A percentile compares a stretch with the other conserved stretches of the same genome.
These are phyloP conservation scores for Neoboletus subvelutipes DNA, from an alignment of 768 basidiomycete species.

Conservation along the genomic window DNA sequence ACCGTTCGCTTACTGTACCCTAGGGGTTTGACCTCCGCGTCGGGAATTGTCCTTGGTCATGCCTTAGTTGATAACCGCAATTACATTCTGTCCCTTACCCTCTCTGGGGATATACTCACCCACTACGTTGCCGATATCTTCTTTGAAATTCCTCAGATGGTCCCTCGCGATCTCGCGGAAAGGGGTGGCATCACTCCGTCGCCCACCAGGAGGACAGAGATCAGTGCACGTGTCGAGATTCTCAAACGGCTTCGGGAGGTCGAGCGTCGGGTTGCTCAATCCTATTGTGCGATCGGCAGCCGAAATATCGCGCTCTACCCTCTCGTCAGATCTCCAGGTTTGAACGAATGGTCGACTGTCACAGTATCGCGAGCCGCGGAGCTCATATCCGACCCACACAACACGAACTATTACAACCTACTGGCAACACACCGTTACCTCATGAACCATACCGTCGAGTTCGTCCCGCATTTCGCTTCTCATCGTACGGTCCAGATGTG, in stretches of 20 bases:
- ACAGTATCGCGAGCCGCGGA: constrained; percentile 54
- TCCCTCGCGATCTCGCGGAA: constrained; percentile 42
- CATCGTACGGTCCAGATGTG: constrained; percentile 55
- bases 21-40: constrained; percentile 22
- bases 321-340: constrained; percentile 42
- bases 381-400: constrained; percentile 36
- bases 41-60: constrained; percentile 31
- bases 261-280: constrained; percentile 46
- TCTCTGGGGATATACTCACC: constrained; percentile 51
- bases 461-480: constrained; percentile 44
- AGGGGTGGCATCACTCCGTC: constrained; percentile 45
- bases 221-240: constrained; percentile 62
- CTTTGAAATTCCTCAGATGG: constrained; percentile 60
- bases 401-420: constrained; percentile 35
- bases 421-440: constrained; percentile 63
- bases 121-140: constrained; percentile 53
- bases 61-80: constrained; percentile 33
- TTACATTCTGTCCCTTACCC: constrained; percentile 30
- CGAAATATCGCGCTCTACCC: constrained; percentile 40
- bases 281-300: constrained; percentile 35
- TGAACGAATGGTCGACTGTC: constrained; percentile 53
- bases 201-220: constrained; percentile 36
- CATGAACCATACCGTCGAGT: constrained; percentile 53
- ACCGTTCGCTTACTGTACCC: constrained; percentile 9
- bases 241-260: constrained; percentile 59